Percentiles rank a stretch among this genome's conserved stretches.
phyloP scores from a whole-genome alignment of 2,329 filamentous ascomycete genomes.

The Neofusicoccum parvum region DNA sequence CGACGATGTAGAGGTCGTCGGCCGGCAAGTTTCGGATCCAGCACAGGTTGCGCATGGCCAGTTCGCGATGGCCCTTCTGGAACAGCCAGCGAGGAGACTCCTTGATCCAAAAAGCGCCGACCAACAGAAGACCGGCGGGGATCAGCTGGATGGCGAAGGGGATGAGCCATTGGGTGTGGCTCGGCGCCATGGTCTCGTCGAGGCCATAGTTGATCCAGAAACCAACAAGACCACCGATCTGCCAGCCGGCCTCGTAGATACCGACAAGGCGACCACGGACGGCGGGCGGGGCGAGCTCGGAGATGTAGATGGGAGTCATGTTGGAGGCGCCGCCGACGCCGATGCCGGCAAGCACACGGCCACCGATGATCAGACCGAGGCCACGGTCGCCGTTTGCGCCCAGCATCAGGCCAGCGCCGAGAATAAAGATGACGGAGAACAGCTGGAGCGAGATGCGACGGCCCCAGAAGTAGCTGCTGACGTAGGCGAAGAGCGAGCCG shows the following conservation, averaged over 20 bases:
- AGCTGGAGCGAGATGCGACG: conserved; percentile 65
- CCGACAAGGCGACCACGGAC: conserved; percentile 62
- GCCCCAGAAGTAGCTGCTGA: conserved; percentile 67
- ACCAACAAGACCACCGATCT: conserved; percentile 53
- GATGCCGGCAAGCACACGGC: conserved; percentile 60
- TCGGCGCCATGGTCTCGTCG: conserved; percentile 44
- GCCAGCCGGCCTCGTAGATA: conserved; percentile 59
- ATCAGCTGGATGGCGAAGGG: conserved; percentile 63
- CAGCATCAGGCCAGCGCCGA: conserved; percentile 74
- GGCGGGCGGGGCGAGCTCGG: conserved; percentile 59
- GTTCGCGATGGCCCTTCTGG: conserved; percentile 62
- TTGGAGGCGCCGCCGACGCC: conserved; percentile 60
- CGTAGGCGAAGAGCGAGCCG: conserved; percentile 71
- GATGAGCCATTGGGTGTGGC: conserved; percentile 52
- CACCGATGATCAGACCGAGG: conserved; percentile 62
- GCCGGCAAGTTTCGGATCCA: conserved; percentile 64
- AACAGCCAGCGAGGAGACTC: conserved; percentile 68
- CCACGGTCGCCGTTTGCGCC: conserved; percentile 47
- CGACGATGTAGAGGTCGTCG: conserved; percentile 67
- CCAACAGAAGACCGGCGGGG: conserved; percentile 40
- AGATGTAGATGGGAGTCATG: conserved; percentile 63
- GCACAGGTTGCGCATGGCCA: conserved; percentile 53
- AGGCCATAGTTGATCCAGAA: conserved; percentile 52
- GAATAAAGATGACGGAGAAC: conserved; percentile 64
- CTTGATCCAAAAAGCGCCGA: conserved; percentile 58